These are phyloP conservation scores for Aspergillus ruber DNA, from an alignment of 2,329 filamentous ascomycete genomes.

Conservation along the genomic window DNA sequence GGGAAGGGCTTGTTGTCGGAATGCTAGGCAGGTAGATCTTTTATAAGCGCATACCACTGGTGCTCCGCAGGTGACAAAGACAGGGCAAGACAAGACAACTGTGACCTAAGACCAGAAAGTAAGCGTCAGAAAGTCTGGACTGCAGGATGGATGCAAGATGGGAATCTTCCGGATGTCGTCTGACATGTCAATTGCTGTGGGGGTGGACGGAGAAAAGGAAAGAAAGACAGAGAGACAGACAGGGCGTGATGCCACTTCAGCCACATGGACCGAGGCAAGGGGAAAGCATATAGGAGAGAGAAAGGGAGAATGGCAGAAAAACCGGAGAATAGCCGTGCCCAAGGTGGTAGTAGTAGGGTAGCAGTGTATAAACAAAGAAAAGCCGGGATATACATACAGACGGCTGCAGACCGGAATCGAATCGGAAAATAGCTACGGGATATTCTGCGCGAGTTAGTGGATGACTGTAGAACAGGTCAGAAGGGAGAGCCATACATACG, in stretches of 20 bases:
- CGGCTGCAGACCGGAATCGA: too few species aligned
- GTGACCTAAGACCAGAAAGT: neutral
- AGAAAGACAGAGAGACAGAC: too few species aligned
- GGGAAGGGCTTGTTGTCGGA: slow-evolving; percentile 20
- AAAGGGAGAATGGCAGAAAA: neutral
- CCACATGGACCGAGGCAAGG: slow-evolving; percentile 6
- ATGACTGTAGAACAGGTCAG: neutral
- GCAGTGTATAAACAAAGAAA: slow-evolving; percentile 5
- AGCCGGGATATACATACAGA: slow-evolving; percentile 13
- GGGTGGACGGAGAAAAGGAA: neutral
- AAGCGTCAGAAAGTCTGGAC: slow-evolving; percentile 2
- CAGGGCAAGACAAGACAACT: too few species aligned
- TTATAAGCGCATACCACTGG: slow-evolving; percentile 18
- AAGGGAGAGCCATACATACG: slow-evolving; percentile 1
- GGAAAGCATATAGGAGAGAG: neutral
- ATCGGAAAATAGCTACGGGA: too few species aligned
- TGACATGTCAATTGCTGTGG: slow-evolving; percentile 12
- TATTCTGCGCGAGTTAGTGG: neutral
- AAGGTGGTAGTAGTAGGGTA: neutral
- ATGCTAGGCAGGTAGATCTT: slow-evolving; percentile 20
- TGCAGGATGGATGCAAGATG: slow-evolving; percentile 7
- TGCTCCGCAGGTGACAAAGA: too few species aligned
- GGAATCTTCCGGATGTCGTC: slow-evolving; percentile 9
- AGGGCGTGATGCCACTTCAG: neutral
- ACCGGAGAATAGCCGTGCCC: too few species aligned